Evolutionary conservation across 2,329 filamentous ascomycete genomes (phyloP).

Genomic region (Simplicillium sp.): DNA sequence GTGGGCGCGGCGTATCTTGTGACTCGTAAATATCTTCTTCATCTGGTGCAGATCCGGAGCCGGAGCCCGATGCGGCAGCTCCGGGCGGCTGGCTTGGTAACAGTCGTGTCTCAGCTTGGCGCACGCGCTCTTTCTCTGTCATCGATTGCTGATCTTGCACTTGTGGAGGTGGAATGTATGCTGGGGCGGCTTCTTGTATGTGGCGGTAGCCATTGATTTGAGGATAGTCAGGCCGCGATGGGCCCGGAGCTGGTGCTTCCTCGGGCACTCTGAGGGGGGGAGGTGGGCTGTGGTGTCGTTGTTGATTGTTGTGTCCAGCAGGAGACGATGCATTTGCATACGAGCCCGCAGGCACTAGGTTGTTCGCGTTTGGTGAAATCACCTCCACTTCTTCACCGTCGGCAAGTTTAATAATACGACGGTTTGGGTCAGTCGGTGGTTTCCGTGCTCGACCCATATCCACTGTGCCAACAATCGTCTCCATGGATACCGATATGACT

Average conservation of each 20-base stretch:
- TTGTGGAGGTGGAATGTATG: constrained; percentile 51
- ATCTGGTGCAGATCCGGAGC: constrained; percentile 13
- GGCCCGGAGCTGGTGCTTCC: constrained; percentile 3
- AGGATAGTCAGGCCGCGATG: constrained; percentile 4
- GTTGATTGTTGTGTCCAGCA: too few species aligned
- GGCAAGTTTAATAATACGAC: constrained; percentile 14
- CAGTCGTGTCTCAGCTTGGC: constrained; percentile 67
- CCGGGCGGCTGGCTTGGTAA: constrained; percentile 65
- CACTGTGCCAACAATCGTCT: constrained; percentile 76
- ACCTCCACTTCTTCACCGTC: constrained; percentile 22
- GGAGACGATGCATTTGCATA: too few species aligned
- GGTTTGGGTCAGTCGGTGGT: constrained; percentile 2
- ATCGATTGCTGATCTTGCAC: constrained; percentile 50
- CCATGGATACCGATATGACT: constrained; percentile 79
- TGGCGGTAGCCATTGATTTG: constrained; percentile 10
- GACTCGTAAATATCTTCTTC: constrained; percentile 37
- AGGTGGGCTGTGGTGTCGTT: background rate
- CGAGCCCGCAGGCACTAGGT: constrained; percentile 22
- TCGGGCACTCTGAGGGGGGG: constrained; percentile 6
- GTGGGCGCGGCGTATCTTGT: constrained; percentile 24
- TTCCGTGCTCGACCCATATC: constrained; percentile 50
- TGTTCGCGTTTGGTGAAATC: constrained; percentile 22
- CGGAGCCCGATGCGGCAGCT: constrained; percentile 25
- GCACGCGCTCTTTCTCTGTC: constrained; percentile 74
- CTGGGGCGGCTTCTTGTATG: constrained; percentile 21